These are phyloP conservation scores for Leccinum broughii DNA, from an alignment of 768 basidiomycete species.

Conservation along the genomic window DNA sequence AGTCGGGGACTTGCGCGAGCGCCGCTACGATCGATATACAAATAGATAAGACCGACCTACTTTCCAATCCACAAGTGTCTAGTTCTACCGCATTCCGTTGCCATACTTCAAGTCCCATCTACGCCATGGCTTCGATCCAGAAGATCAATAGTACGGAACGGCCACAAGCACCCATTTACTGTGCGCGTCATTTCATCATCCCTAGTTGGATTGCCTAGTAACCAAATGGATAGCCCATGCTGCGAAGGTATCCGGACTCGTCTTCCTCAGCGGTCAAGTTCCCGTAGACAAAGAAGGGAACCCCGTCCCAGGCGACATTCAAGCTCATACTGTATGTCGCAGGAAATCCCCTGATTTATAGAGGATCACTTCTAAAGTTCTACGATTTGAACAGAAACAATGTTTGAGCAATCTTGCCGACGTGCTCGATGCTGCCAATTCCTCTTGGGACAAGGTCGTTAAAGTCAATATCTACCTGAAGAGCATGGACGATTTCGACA, in stretches of 20 bases:
- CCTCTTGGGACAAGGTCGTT: conserved; percentile 59
- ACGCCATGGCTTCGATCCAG: conserved; percentile 48
- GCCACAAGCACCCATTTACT: conserved; percentile 20
- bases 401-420: conserved; percentile 56
- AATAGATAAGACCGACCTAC: conserved; percentile 8
- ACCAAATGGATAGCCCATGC: conserved; percentile 46
- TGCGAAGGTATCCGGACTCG: conserved; percentile 55
- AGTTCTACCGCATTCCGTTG: neutral
- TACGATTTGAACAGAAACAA: conserved; percentile 42
- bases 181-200: conserved; percentile 4
- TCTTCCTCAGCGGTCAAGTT: conserved; percentile 63
- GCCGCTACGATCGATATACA: neutral
- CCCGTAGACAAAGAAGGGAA: conserved; percentile 50
- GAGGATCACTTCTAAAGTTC: neutral
- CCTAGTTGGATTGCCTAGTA: neutral
- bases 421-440: conserved; percentile 53
- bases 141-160: conserved; percentile 55
- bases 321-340: conserved; percentile 55
- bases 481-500: conserved; percentile 55
- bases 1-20: too few relatives aligned
- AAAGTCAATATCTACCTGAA: conserved; percentile 64
- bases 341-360: neutral
- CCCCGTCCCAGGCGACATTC: conserved; percentile 54
- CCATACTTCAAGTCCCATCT: neutral
- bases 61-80: neutral